Percentiles rank a stretch among this genome's conserved stretches.
phyloP scores from a whole-genome alignment of 2,329 filamentous ascomycete species.

The Ceratocystis eucalypticola region DNA sequence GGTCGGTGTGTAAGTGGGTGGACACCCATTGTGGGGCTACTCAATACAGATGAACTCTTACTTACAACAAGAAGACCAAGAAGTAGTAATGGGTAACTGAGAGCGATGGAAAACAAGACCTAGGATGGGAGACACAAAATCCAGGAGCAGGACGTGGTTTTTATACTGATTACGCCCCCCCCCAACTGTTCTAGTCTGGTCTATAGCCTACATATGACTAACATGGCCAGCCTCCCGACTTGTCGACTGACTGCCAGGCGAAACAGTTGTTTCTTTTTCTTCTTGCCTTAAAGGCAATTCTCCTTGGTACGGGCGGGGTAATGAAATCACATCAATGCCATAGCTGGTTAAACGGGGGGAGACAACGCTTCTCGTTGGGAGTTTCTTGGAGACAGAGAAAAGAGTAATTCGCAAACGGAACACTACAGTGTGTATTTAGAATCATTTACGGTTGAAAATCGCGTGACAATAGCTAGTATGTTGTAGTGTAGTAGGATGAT shows the following conservation, averaged over 20 bases:
- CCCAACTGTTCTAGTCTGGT: neutral
- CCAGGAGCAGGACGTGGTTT: neutral
- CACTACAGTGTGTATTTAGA: neutral
- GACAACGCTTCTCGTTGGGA: neutral
- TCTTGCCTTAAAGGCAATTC: neutral
- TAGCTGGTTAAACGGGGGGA: neutral
- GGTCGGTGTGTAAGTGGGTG: conserved; percentile 1
- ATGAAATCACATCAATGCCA: neutral
- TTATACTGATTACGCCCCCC: neutral
- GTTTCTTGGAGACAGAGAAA: neutral
- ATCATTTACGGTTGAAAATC: neutral
- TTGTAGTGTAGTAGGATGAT: conserved; percentile 1
- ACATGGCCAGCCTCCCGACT: neutral
- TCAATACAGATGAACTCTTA: neutral
- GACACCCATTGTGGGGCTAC: neutral
- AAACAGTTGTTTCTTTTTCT: neutral
- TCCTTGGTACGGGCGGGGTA: neutral
- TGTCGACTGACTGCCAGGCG: neutral
- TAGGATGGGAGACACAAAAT: neutral
- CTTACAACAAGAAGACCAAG: neutral
- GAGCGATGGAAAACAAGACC: neutral
- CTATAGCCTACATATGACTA: neutral
- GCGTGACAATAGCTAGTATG: neutral
- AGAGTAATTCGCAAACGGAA: neutral
- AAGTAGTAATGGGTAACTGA: neutral